Base-by-base conservation (phyloP, 495 filamentous ascomycete genomes). In the Hypoxylon fragiforme region DNA sequence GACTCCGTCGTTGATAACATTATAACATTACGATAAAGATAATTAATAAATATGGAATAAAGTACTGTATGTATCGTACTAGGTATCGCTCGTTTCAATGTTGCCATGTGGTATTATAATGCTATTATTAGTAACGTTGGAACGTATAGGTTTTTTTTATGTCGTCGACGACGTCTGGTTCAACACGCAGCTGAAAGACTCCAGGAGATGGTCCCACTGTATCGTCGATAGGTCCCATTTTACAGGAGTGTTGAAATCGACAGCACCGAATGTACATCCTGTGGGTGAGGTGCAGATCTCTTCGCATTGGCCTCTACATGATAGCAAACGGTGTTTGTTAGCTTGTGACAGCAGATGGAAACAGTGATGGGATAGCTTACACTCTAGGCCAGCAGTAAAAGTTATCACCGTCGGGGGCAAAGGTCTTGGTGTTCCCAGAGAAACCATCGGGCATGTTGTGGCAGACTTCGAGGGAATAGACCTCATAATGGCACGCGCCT, bases 181-280 rank as follows among this genome's bases (percentile, higher is more conserved):
- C 37, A 46, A 18, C 6, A 60, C 31, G 54, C 74, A 77, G 15
- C 68, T 54, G 53, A 77, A 76, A 18, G 71, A 73, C 24, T 39
- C 41, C 43, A 77, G 59, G 14, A 57, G 50, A 32, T 51, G 48
- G 38, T 72, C 60, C 74, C 73, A 75, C 34, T 57, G 35, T 18
- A 73, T 64, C 20, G 43, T 44, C 5, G 59, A 58, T 21, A 76
- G 46, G 43, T 76, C 65, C 64, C 63, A 73, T 54, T 72, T 75
- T 53, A 69, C 3, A 14, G 58, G 50, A 36, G 66, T 68, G 38
- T 59, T 28, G 49, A 66, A 73, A 37, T 62, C 57, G 26, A 76
- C 64, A 7, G 65, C 37, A 24, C 62, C 64, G 35, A 75, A 66
- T 13, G 73, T 74, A 66, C 74, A 77, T 36, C 74, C 74, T n/a